Evolutionary conservation across 176 grass and related monocot species (phyloP), one percentile per base, ranked within the genome.

Genomic region (Elaeis guineensis): DNA sequence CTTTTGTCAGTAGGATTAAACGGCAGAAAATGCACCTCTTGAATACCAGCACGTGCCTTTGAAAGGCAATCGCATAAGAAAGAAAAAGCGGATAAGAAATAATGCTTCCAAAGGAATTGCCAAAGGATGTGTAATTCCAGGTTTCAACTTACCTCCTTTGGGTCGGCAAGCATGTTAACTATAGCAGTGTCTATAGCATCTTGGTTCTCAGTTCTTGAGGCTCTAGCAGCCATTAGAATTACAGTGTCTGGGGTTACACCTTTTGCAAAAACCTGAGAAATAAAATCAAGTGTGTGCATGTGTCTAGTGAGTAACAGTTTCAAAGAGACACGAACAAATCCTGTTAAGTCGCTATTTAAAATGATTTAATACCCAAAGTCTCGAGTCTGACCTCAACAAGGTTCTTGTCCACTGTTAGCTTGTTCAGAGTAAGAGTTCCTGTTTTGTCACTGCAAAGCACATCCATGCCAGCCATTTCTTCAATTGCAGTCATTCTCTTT

Each of bases 391-490:
- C 90, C 85, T 89, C 90, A 30, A 95, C 44, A 62, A 95, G 81
- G 62, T 74, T 95, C 50, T 78, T 95, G 58, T 95, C 89, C n/a
- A 95, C 89, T 17, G 85, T 95, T 50, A 95, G 75, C 72, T 95
- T 95, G 74, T 95, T 95, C 63, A 95, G 67, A 72, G 89, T 95
- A 21, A 95, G 67, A 57, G 89, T 95, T 39, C 85, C 89, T 12
- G 89, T 95, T 60, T 95, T 95, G 61, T 95, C 89, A 49, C 89
- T 95, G 72, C 89, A 95, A 30, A 95, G 89, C 64, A 95, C 85
- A 61, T 95, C 89, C 89, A 95, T 95, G 24, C 89, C 85, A 52
- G 89, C 85, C 89, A 95, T 95, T 79, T 95, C 89, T 78, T 95
- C 89, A 69, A 95, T 95, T 50, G 89, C 89, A 53, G 89, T 95